These are phyloP conservation scores for Globisporangium echinulatum DNA, from an alignment of 352 stramenopile genomes.

Conservation along the genomic window DNA sequence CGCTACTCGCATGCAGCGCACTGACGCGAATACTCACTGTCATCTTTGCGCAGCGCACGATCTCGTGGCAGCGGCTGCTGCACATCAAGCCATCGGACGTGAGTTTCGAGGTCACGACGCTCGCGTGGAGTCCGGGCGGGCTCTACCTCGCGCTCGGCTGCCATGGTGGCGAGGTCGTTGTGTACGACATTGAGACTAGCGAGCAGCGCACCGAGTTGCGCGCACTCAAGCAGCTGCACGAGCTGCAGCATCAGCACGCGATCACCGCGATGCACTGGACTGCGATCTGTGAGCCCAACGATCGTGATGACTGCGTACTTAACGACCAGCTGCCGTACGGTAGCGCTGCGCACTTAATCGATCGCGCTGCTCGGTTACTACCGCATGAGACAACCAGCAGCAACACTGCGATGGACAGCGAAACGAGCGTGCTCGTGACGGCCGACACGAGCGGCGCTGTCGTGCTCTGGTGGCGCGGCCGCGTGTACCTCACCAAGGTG, in stretches of 20 bases:
- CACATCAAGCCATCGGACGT: constrained; percentile 63
- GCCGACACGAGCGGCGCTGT: constrained; percentile 33
- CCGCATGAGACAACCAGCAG: background rate
- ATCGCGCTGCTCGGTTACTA: constrained; percentile 31
- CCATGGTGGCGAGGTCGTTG: constrained; percentile 57
- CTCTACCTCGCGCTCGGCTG: constrained; percentile 58
- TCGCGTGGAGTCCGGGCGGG: constrained; percentile 67
- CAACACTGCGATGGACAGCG: background rate
- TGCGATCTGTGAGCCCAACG: too few species aligned
- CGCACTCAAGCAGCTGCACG: constrained; percentile 17
- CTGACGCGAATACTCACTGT: background rate
- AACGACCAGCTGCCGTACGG: constrained; percentile 3
- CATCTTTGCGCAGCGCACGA: constrained; percentile 35
- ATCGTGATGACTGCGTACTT: too few species aligned
- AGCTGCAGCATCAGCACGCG: constrained; percentile 26
- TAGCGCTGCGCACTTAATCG: constrained; percentile 22
- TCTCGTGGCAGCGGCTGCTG: constrained; percentile 71
- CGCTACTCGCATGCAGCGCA: too few species aligned
- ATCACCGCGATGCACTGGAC: constrained; percentile 65
- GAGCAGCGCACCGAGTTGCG: constrained; percentile 23
- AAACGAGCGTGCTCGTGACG: constrained; percentile 30
- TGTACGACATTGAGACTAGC: constrained; percentile 62
- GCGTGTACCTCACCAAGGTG: constrained; percentile 39
- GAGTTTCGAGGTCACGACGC: constrained; percentile 35
- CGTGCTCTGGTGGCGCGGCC: constrained; percentile 57